Evolutionary conservation across 2,329 filamentous ascomycete genomes (phyloP), one percentile per base, ranked within the genome.

Genomic region (Aspergillus sergii): DNA sequence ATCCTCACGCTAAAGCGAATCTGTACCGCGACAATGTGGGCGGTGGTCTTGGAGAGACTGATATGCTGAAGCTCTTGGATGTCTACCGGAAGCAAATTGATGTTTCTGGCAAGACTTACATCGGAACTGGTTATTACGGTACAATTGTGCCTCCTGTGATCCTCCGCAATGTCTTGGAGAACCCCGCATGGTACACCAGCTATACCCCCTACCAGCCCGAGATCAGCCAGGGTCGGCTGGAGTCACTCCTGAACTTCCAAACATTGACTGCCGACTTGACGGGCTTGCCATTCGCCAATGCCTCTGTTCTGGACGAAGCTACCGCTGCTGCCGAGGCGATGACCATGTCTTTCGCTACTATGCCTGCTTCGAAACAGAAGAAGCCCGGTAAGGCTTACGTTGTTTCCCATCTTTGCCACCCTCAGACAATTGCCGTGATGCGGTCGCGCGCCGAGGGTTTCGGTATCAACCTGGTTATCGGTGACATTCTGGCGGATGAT

Each of bases 171-270:
- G 86, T 98, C 5, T 82, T 98, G 63, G 93, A 98, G 83, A 94
- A 91, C 76, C 94, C 94, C 6, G 93, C 90, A 11, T 98, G 94
- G 94, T 98, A 98, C 78, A 98, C 94, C 46, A 97, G 93, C 81
- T 97, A 98, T 79, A 97, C 94, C 0, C 94, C 94, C 19, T 98
- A 97, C 80, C 94, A 98, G 81, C 91, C 94, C 2, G 94, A 98
- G 81, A 97, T 98, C 82, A 97, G 93, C 77, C 94, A 98, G 81
- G 94, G 94, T 41, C 89, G 94, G 60, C 81, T 98, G 66, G 93
- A 97, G 83, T 96, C 93, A 7, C 83, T 98, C 59, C 83, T 98
- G 66, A 98, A 98, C 83, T 98, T 93, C 82, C 94, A 98, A 83
- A 98, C 94, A 21, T 85, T 98, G 82, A 90, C 96, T 10, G 89